Conservation (phyloP, 805 yeast species). For the Metschnikowia aberdeeniae region DNA sequence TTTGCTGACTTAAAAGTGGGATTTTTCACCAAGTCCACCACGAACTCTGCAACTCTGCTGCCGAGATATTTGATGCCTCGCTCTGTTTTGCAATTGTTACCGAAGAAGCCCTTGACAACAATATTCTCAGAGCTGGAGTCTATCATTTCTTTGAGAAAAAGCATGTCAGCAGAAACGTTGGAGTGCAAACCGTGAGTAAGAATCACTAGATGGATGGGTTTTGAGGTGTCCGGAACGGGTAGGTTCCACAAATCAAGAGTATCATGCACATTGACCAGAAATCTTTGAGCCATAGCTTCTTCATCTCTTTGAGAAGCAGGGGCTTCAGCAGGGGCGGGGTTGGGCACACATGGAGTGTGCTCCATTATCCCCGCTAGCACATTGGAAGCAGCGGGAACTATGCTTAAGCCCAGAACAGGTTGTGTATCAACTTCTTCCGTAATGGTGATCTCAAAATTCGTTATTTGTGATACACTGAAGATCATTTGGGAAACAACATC, state of each 20-base stretch:
- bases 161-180: constrained; percentile 85
- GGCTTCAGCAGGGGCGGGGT: constrained; percentile 15
- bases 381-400: not conserved
- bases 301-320: not conserved
- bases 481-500: constrained; percentile 80
- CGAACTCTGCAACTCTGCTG: constrained; percentile 68
- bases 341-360: constrained; percentile 19
- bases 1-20: constrained; percentile 40
- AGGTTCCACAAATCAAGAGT: constrained; percentile 73
- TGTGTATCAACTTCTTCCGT: constrained; percentile 17
- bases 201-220: constrained; percentile 78
- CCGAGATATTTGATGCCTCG: constrained; percentile 85
- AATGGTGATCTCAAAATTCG: constrained; percentile 63
- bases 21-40: constrained; percentile 52
- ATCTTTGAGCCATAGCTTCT: constrained; percentile 11
- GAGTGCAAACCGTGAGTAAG: constrained; percentile 92
- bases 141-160: constrained; percentile 76
- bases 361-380: constrained; percentile 10
- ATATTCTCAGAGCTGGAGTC: constrained; percentile 62
- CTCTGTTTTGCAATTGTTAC: constrained; percentile 84
- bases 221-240: constrained; percentile 45
- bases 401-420: not conserved
- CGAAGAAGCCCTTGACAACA: constrained; percentile 77
- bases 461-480: constrained; percentile 63
- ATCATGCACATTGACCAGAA: constrained; percentile 50